These are phyloP conservation scores for Phytopythium boreale DNA, from an alignment of 352 stramenopile genomes.

Conservation along the genomic window DNA sequence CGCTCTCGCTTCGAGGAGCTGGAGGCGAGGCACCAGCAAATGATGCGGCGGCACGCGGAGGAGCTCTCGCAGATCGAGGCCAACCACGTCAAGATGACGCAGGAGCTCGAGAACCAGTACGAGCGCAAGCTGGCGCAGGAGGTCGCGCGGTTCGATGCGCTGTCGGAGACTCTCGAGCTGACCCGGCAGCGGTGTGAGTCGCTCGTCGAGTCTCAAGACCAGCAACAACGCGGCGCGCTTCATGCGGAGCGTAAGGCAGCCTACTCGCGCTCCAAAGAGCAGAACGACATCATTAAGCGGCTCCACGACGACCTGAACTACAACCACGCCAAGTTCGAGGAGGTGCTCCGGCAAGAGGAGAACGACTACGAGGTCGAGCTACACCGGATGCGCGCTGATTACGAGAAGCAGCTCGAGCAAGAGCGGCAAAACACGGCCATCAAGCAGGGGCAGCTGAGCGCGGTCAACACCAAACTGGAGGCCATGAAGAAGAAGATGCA, in stretches of 20 bases:
- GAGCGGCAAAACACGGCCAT: conserved; percentile 79
- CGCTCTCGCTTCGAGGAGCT: conserved; percentile 76
- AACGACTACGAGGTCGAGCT: conserved; percentile 81
- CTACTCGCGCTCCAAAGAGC: conserved; percentile 68
- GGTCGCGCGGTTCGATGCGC: conserved; percentile 80
- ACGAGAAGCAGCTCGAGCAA: conserved; percentile 59
- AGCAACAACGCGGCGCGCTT: conserved; percentile 50
- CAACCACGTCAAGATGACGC: conserved; percentile 77
- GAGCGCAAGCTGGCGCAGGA: conserved; percentile 90
- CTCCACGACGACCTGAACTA: conserved; percentile 84
- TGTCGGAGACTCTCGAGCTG: conserved; percentile 87
- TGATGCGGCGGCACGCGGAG: conserved; percentile 66
- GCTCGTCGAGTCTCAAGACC: conserved; percentile 80
- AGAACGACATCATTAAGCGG: conserved; percentile 81
- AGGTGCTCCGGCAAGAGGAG: conserved; percentile 79
- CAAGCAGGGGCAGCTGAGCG: conserved; percentile 77
- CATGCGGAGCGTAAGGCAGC: conserved; percentile 64
- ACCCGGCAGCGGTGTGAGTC: conserved; percentile 88
- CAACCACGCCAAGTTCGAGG: conserved; percentile 85
- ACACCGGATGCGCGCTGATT: conserved; percentile 45
- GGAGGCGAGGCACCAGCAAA: conserved; percentile 64
- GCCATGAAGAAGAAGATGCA: conserved; percentile 84
- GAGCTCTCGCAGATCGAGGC: conserved; percentile 75
- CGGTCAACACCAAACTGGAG: conserved; percentile 78
- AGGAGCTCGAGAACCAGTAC: conserved; percentile 93